Percentiles rank a stretch among this genome's conserved stretches.
Conservation (phyloP, 1,284 basidiomycete genomes). For the Sanghuangporus weigelae region DNA sequence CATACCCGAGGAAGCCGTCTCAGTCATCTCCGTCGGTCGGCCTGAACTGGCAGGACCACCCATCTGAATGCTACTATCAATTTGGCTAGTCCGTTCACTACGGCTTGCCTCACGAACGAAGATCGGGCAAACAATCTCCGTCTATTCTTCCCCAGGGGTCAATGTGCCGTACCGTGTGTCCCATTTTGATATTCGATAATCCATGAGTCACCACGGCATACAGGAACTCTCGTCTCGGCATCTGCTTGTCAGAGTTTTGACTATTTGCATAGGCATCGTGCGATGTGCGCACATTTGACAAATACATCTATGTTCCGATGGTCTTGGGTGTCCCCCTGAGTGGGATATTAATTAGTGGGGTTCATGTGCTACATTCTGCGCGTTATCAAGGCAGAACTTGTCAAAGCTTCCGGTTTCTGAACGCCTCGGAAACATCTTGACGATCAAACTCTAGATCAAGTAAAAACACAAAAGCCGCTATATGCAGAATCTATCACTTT, state of each 20-base stretch:
- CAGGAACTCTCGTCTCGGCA: background rate
- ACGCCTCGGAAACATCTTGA: too few species aligned
- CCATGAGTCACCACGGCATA: background rate
- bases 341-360: too few species aligned
- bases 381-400: too few species aligned
- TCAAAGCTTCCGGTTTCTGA: too few species aligned
- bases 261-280: too few species aligned
- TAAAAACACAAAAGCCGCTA: too few species aligned
- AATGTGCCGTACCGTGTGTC: background rate
- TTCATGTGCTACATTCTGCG: too few species aligned
- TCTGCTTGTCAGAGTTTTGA: too few species aligned
- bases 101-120: background rate
- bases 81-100: background rate
- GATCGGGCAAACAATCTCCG: constrained; percentile 2
- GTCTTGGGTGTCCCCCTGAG: too few species aligned
- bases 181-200: background rate
- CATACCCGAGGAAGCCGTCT: background rate
- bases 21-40: background rate
- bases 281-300: too few species aligned
- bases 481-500: background rate
- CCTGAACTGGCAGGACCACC: background rate
- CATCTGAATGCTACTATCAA: background rate
- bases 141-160: background rate
- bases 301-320: too few species aligned
- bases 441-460: too few species aligned